Conservation (phyloP, 768 basidiomycete species). For the Tulasnella sp. region DNA sequence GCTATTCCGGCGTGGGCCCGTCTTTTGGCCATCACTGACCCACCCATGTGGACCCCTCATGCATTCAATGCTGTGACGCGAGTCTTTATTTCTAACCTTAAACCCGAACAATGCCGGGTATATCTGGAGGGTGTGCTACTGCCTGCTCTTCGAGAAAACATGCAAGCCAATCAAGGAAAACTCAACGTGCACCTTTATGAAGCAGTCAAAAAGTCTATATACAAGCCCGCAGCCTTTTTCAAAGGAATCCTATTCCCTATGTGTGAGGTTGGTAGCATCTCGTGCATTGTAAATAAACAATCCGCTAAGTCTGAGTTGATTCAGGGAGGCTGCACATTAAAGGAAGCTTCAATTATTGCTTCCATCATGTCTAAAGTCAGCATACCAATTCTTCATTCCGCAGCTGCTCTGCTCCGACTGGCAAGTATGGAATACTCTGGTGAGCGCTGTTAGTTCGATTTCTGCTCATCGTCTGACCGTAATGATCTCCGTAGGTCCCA, state of each 20-base stretch:
- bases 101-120: conserved; percentile 83
- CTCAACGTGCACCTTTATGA: conserved; percentile 90
- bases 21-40: conserved; percentile 81
- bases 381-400: conserved; percentile 92
- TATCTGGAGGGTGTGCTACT: conserved; percentile 86
- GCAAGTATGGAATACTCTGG: conserved; percentile 96
- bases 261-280: conserved; percentile 52
- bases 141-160: conserved; percentile 81
- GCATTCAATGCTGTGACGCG: conserved; percentile 88
- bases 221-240: conserved; percentile 97
- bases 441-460: conserved; percentile 22
- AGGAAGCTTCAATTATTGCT: conserved; percentile 88
- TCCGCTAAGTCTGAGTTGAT: neutral
- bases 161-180: conserved; percentile 62
- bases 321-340: conserved; percentile 72
- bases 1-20: conserved; percentile 93
- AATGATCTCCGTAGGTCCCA: conserved; percentile 47
- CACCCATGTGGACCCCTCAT: conserved; percentile 91
- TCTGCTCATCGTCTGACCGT: neutral
- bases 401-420: conserved; percentile 83
- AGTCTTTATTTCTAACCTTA: conserved; percentile 94
- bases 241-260: conserved; percentile 95
- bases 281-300: neutral
- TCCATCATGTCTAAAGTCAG: conserved; percentile 83
- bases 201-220: conserved; percentile 79